Percentiles rank a stretch among this genome's conserved stretches.
Conservation (phyloP, 805 yeast genomes). For the Alloascoidea hylecoeti region DNA sequence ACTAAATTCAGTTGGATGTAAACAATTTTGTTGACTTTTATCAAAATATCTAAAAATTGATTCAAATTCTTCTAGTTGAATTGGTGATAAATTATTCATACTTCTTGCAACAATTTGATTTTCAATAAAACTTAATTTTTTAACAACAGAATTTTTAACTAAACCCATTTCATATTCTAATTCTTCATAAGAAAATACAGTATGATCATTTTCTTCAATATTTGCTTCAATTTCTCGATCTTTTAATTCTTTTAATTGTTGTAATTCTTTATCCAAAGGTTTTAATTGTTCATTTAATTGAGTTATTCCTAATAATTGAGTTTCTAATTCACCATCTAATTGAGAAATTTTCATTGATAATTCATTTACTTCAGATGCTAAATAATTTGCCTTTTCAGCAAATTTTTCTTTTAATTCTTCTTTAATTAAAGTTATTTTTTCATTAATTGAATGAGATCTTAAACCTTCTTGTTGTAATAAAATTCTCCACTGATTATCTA, state of each 20-base stretch:
- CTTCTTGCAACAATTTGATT: conserved; percentile 22
- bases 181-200: conserved; percentile 21
- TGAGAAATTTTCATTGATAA: conserved; percentile 14
- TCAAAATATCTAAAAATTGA: conserved; percentile 26
- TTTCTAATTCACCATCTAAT: conserved; percentile 21
- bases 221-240: conserved; percentile 17
- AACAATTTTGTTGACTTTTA: conserved; percentile 19
- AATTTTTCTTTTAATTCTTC: conserved; percentile 16
- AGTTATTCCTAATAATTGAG: conserved; percentile 21
- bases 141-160: conserved; percentile 21
- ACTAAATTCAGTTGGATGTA: conserved; percentile 26
- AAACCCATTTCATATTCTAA: conserved; percentile 22
- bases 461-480: conserved; percentile 18
- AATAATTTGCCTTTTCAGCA: conserved; percentile 19
- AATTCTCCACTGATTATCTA: conserved; percentile 18
- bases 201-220: conserved; percentile 22
- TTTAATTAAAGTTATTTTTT: conserved; percentile 17
- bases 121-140: conserved; percentile 27
- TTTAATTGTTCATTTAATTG: conserved; percentile 19
- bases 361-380: conserved; percentile 13
- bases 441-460: conserved; percentile 17
- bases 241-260: conserved; percentile 14
- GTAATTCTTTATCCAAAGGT: conserved; percentile 17
- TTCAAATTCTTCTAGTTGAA: conserved; percentile 27
- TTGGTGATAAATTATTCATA: conserved; percentile 19